Evolutionary conservation across 495 filamentous ascomycete species (phyloP), one percentile per base, ranked within the genome.

Genomic region (Lasiosphaeria hispida): DNA sequence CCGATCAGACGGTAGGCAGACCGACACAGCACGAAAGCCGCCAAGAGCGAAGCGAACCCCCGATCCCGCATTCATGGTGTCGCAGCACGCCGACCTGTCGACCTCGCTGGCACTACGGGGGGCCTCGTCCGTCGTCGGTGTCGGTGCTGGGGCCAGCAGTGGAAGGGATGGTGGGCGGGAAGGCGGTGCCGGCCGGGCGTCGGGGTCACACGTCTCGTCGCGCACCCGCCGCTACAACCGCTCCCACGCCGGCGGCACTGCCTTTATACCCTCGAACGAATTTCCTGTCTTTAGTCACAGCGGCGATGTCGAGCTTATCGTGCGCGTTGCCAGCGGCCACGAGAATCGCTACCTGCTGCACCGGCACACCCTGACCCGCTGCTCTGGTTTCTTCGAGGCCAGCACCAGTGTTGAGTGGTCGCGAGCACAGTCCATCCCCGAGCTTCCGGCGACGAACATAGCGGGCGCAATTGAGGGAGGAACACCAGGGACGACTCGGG

Each of bases 331-430:
- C 17, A 85, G 83, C 48, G 79, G 85, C 38, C 85, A 87, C 60
- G 89, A 92, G 71, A 86, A 85, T 67, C 83, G 89, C 19, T 96
- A 96, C 67, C 80, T 96, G 39, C 82, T 96, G 15, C 92, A 96
- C 72, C 82, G 86, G 40, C 76, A 96, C 63, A 95, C 92, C 23
- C 72, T 96, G 62, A 83, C 88, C 37, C 88, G 94, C 74, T 93
- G 89, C 65, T 95, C 91, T 10, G 91, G 91, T 1, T 96, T 95
- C 74, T 96, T 96, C 72, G 89, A 95, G 73, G 89, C 90, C 35
- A 90, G 89, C 65, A 93, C 88, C 23, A 90, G 85, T 60, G 86
- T 89, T 60, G 88, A 92, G 71, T 96, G 92, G 91, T 87, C 89
- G 58, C 79, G 82, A 38, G 79, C 77, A 1, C 68, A 67, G 41